A percentile compares a stretch with the other conserved stretches of the same genome.
phyloP scores from a whole-genome alignment of 495 filamentous ascomycete genomes.

The Neurospora discreta region DNA sequence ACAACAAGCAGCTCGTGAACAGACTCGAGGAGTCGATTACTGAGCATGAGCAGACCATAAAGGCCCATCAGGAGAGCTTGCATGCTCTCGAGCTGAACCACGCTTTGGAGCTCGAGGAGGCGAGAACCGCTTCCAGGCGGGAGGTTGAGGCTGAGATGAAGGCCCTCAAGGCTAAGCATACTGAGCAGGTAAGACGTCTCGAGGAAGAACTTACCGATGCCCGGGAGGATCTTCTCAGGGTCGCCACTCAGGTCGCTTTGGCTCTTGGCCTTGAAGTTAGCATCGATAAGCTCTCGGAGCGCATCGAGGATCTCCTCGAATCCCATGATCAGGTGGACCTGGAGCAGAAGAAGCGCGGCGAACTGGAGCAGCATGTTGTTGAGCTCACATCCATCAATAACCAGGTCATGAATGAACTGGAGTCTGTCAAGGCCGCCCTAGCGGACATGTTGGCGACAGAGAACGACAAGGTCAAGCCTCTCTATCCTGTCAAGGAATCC shows the following conservation, averaged over 20 bases:
- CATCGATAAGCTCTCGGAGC: slow-evolving; percentile 43
- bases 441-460: slow-evolving; percentile 32
- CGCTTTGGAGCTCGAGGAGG: slow-evolving; percentile 36
- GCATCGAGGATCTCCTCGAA: slow-evolving; percentile 39
- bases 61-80: slow-evolving; percentile 37
- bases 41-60: slow-evolving; percentile 39
- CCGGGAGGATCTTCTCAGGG: slow-evolving; percentile 53
- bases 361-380: slow-evolving; percentile 36
- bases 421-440: slow-evolving; percentile 35
- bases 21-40: slow-evolving; percentile 48
- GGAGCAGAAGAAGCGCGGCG: slow-evolving; percentile 45
- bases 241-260: slow-evolving; percentile 45
- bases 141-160: slow-evolving; percentile 34
- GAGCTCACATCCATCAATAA: slow-evolving; percentile 44
- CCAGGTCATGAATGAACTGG: slow-evolving; percentile 43
- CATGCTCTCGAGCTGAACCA: slow-evolving; percentile 33
- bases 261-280: slow-evolving; percentile 43
- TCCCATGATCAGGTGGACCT: slow-evolving; percentile 37
- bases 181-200: slow-evolving; percentile 47
- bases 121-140: slow-evolving; percentile 27
- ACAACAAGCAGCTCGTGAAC: slow-evolving; percentile 41
- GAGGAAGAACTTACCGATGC: slow-evolving; percentile 61
- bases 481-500: slow-evolving; percentile 53
- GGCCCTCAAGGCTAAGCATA: slow-evolving; percentile 42
- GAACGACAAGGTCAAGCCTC: slow-evolving; percentile 32